Percentiles rank a stretch among this genome's conserved stretches.
Conservation (phyloP, 2,329 filamentous ascomycete genomes). For the Dothistroma septosporum region DNA sequence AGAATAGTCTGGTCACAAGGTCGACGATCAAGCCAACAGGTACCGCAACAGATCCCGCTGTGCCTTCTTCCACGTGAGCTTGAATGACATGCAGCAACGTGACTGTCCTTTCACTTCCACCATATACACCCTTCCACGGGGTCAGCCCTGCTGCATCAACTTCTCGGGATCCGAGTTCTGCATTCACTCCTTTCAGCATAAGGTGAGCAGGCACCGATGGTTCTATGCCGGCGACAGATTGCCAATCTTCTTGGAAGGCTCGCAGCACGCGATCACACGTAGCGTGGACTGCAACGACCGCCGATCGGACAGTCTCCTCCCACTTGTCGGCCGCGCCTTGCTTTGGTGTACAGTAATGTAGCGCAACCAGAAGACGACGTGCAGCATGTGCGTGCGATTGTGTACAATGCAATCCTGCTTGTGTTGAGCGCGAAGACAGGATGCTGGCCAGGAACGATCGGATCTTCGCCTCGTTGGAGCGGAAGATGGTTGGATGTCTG, state of each 20-base stretch:
- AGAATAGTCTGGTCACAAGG: conserved; percentile 64
- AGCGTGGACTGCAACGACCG: conserved; percentile 43
- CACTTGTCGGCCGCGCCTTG: conserved; percentile 73
- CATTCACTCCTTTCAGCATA: conserved; percentile 11
- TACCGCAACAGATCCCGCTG: conserved; percentile 61
- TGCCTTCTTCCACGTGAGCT: conserved; percentile 60
- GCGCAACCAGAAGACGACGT: conserved; percentile 62
- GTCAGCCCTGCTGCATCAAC: conserved; percentile 50
- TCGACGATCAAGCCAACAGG: conserved; percentile 66
- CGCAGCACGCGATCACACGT: conserved; percentile 75
- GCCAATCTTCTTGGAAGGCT: conserved; percentile 76
- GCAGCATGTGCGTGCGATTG: conserved; percentile 45
- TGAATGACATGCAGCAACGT: conserved; percentile 63
- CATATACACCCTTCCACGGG: conserved; percentile 68
- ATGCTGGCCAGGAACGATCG: conserved; percentile 23
- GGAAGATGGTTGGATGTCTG: conserved; percentile 78
- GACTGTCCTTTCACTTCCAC: conserved; percentile 66
- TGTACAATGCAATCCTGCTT: conserved; percentile 17
- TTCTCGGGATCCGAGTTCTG: conserved; percentile 19
- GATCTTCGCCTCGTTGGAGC: conserved; percentile 68
- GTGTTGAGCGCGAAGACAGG: conserved; percentile 33
- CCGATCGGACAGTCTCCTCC: conserved; percentile 56
- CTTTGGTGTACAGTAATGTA: conserved; percentile 79
- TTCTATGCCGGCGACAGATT: conserved; percentile 54
- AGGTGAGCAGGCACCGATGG: conserved; percentile 19